Evolutionary conservation across 1,284 basidiomycete species (phyloP).

Genomic region (Ceratobasidium sp.): DNA sequence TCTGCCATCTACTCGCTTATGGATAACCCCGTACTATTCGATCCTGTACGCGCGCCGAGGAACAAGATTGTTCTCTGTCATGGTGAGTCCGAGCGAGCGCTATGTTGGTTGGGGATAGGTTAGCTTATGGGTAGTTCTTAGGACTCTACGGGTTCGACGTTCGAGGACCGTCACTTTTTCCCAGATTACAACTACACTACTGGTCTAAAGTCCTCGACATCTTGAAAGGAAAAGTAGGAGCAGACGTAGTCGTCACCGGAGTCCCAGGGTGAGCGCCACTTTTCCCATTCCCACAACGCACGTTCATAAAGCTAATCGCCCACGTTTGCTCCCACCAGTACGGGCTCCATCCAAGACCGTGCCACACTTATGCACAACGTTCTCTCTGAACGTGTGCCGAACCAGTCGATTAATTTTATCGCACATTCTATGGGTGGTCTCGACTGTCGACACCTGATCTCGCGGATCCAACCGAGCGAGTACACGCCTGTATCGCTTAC

Average conservation of each 20-base stretch:
- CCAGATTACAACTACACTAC: conserved; percentile 90
- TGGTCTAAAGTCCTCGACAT: conserved; percentile 93
- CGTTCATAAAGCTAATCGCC: not conserved
- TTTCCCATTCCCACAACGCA: conserved; percentile 7
- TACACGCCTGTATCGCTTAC: conserved; percentile 92
- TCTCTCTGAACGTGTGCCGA: conserved; percentile 76
- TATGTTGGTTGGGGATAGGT: not conserved
- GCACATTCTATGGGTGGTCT: conserved; percentile 98
- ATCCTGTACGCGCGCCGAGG: conserved; percentile 82
- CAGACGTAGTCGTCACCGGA: conserved; percentile 94
- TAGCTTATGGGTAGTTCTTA: conserved; percentile 55
- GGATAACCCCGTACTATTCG: conserved; percentile 75
- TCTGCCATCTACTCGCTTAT: conserved; percentile 78
- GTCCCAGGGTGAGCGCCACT: conserved; percentile 84
- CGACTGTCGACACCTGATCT: conserved; percentile 93
- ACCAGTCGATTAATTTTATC: conserved; percentile 88
- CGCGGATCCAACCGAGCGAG: conserved; percentile 83
- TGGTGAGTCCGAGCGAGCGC: conserved; percentile 68
- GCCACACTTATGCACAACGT: conserved; percentile 84
- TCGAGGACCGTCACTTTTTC: conserved; percentile 80
- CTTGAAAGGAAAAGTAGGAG: conserved; percentile 85
- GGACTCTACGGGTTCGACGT: conserved; percentile 97
- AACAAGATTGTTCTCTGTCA: conserved; percentile 96
- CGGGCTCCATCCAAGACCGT: conserved; percentile 90
- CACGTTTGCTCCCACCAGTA: conserved; percentile 66